phyloP scores from a whole-genome alignment of 495 filamentous ascomycete species.

The Penicillium silybi region DNA sequence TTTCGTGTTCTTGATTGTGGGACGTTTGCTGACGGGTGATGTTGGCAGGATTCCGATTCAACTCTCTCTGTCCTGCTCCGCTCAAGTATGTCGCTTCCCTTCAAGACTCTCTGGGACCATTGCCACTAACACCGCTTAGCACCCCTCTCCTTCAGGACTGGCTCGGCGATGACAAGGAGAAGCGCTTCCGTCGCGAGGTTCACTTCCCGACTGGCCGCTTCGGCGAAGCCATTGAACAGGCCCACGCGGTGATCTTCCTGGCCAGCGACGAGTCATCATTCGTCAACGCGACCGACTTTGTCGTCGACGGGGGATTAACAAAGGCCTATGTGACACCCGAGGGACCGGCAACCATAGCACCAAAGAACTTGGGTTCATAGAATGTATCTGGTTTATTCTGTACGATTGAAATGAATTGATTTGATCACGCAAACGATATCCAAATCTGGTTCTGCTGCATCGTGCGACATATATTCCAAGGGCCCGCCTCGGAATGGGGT shows the following conservation, averaged over 20 bases:
- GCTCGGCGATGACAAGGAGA: constrained; percentile 78
- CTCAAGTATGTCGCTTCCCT: constrained; percentile 57
- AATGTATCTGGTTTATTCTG: not conserved
- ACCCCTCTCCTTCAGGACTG: constrained; percentile 81
- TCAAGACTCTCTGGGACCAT: not conserved
- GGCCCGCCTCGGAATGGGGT: constrained; percentile 25
- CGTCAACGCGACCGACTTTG: constrained; percentile 82
- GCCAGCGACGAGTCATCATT: constrained; percentile 89
- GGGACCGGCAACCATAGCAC: constrained; percentile 64
- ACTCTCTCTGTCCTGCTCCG: constrained; percentile 89
- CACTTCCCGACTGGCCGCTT: constrained; percentile 90
- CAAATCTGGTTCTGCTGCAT: constrained; percentile 39
- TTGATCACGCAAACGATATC: constrained; percentile 37
- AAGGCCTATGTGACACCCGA: constrained; percentile 90
- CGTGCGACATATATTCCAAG: constrained; percentile 38
- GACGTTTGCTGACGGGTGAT: not conserved
- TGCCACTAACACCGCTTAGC: constrained; percentile 29
- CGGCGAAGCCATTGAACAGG: constrained; percentile 92
- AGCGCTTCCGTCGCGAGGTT: constrained; percentile 76
- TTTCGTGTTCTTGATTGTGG: not conserved
- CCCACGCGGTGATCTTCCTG: constrained; percentile 84
- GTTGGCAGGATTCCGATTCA: constrained; percentile 67
- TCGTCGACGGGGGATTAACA: constrained; percentile 89
- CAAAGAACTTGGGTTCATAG: constrained; percentile 53
- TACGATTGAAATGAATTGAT: not conserved